These are phyloP conservation scores for Phanerochaete carnosa DNA, from an alignment of 768 basidiomycete genomes.

Conservation along the genomic window DNA sequence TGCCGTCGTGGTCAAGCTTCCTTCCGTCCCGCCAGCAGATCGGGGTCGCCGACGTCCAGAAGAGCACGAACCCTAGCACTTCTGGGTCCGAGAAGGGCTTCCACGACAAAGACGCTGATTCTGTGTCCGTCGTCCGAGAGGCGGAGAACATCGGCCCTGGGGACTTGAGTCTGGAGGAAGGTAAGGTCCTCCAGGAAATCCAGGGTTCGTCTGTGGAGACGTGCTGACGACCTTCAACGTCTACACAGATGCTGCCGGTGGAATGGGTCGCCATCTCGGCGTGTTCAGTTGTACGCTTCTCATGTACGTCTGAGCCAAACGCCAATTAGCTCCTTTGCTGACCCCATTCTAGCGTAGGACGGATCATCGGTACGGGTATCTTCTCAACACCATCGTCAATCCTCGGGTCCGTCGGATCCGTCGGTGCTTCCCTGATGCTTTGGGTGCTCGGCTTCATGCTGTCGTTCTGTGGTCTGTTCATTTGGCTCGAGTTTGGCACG, in stretches of 20 bases:
- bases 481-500: constrained; percentile 62
- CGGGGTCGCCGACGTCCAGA: not conserved
- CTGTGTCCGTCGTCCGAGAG: not conserved
- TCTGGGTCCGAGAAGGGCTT: not conserved
- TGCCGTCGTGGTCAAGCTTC: not conserved
- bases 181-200: not conserved
- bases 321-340: not conserved
- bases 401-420: constrained; percentile 50
- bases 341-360: constrained; percentile 32
- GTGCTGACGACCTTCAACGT: not conserved
- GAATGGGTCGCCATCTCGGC: constrained; percentile 54
- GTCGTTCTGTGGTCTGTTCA: constrained; percentile 56
- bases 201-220: not conserved
- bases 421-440: constrained; percentile 61
- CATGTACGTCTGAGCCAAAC: constrained; percentile 32
- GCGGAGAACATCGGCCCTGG: constrained; percentile 1
- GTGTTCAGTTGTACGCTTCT: constrained; percentile 55
- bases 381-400: constrained; percentile 63
- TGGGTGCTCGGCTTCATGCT: constrained; percentile 61
- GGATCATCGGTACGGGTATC: constrained; percentile 61
- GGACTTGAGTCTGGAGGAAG: not conserved
- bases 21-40: not conserved
- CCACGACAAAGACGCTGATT: not conserved
- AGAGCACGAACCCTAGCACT: not conserved
- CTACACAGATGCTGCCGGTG: constrained; percentile 43